phyloP scores from a whole-genome alignment of 106 monocot genomes.

The Acorus calamus region DNA sequence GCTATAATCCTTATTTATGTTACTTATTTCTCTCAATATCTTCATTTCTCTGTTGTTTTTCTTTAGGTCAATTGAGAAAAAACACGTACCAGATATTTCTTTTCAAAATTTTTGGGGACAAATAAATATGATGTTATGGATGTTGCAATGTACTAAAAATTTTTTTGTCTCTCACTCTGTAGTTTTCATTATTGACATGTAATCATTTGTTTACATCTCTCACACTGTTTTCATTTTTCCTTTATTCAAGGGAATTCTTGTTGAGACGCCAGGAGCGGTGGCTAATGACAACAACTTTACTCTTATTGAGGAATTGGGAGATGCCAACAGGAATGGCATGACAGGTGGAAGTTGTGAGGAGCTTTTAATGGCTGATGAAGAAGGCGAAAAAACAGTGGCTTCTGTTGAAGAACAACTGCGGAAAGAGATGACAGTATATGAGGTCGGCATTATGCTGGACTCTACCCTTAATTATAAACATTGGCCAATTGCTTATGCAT shows the following conservation, averaged over 20 bases:
- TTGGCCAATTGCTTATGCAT: no score
- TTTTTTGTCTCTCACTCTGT: no score
- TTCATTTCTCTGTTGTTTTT: no score
- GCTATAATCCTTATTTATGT: no score
- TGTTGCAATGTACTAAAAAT: no score
- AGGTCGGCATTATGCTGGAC: conserved; percentile 34
- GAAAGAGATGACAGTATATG: conserved; percentile 93
- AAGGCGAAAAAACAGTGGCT: conserved; percentile 57
- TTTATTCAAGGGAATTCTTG: conserved; percentile 56
- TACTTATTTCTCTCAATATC: no score
- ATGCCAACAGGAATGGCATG: conserved; percentile 41
- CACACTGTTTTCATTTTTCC: conserved; percentile 1
- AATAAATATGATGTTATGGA: no score
- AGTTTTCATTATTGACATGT: no score
- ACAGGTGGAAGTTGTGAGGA: conserved; percentile 31
- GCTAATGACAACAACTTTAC: conserved; percentile 46
- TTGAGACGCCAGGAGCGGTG: conserved; percentile 43
- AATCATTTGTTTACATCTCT: no score
- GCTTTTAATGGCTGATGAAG: conserved; percentile 45
- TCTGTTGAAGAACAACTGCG: conserved; percentile 87
- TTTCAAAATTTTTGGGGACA: no score
- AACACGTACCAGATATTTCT: no score
- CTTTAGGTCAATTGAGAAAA: no score
- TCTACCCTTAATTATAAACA: neutral
- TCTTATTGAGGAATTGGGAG: conserved; percentile 45